Evolutionary conservation across 2,329 filamentous ascomycete species (phyloP), one percentile per base, ranked within the genome.

Genomic region (Fusarium sp.): DNA sequence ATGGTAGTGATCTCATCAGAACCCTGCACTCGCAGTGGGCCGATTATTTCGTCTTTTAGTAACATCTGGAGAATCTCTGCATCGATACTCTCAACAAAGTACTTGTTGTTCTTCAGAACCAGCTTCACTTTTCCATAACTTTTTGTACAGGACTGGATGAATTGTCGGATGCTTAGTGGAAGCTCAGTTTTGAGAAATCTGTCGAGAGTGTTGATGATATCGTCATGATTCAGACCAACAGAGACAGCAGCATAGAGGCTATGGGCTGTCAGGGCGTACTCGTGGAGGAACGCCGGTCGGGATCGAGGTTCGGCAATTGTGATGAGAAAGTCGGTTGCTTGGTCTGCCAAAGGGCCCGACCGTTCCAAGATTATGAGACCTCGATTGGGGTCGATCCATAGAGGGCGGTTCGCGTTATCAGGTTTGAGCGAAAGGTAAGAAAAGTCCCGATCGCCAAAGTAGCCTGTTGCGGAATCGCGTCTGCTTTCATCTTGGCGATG

Each of bases 91-190:
- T 99, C 96, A 61, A 98, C 89, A 72, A 91, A 97, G 78, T 97
- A 97, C 66, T 93, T 92, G 62, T 94, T 98, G 74, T 97, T 92
- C 78, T 97, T 97, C 64, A 98, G 80, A 39, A 98, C 96, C 49
- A 98, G 87, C 78, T 97, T 96, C 46, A 97, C 94, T 79, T 97
- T 97, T 67, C 96, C 96, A 75, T 96, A 98, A 48, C 92, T 96
- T 67, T 92, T 90, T 6, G 94, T 97, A 64, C 93, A 96, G 58
- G 89, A 89, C 20, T 80, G 81, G 67, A 95, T 95, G 77, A 95
- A 97, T 7, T 88, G 83, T 62, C 89, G 87, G 61, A 98, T 92
- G 41, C 89, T 87, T 15, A 91, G 86, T 0, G 94, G 94, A 11
- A 98, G 83, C 7, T 91, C 90, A 4, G 92, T 96, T 81, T 98